These are phyloP conservation scores for Lupinus albus DNA, from an alignment of 306 rosid species.

Conservation along the genomic window DNA sequence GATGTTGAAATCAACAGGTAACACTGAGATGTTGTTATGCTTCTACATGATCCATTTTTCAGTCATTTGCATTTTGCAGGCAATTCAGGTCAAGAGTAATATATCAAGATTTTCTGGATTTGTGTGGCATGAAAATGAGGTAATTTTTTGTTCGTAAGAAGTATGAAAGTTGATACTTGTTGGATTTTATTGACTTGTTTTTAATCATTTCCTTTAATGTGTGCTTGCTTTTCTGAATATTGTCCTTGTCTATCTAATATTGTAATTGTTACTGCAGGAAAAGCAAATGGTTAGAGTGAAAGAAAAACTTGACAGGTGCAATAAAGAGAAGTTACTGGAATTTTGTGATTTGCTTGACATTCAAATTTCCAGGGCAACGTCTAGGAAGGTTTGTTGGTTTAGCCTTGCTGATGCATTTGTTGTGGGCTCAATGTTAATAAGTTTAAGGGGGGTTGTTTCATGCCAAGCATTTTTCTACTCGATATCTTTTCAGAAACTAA, in stretches of 20 bases:
- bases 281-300: slow-evolving; percentile 82
- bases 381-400: slow-evolving; percentile 71
- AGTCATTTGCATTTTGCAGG: slow-evolving; percentile 53
- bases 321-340: slow-evolving; percentile 86
- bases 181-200: slow-evolving; percentile 10
- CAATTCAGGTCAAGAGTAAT: slow-evolving; percentile 81
- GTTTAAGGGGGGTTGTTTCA: background rate
- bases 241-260: slow-evolving; percentile 26
- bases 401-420: slow-evolving; percentile 30
- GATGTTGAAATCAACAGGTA: slow-evolving; percentile 20
- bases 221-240: background rate
- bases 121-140: slow-evolving; percentile 92
- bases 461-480: background rate
- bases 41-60: slow-evolving; percentile 16
- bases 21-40: slow-evolving; percentile 33
- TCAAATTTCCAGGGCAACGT: slow-evolving; percentile 61
- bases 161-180: background rate
- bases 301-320: slow-evolving; percentile 88
- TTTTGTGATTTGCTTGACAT: slow-evolving; percentile 84
- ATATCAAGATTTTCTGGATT: slow-evolving; percentile 95
- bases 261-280: slow-evolving; percentile 60
- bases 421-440: background rate
- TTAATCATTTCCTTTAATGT: slow-evolving; percentile 6
- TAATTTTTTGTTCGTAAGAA: slow-evolving; percentile 38
- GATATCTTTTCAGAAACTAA: background rate